Base-by-base conservation (phyloP, 768 basidiomycete species). In the Thelephora ganbajun region DNA sequence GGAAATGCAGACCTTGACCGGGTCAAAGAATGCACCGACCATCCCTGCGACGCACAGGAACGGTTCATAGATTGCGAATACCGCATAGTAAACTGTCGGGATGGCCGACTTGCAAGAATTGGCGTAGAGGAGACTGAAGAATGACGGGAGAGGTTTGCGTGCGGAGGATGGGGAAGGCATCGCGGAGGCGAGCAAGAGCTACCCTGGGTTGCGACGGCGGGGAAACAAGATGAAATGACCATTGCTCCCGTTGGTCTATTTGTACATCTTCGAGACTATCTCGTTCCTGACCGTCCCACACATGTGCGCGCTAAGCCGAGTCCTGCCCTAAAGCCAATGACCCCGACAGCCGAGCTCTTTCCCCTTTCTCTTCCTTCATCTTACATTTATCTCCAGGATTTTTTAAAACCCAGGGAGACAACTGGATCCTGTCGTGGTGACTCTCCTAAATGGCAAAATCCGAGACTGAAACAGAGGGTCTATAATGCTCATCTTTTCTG, bases 371-470 rank as follows among this genome's bases (percentile, higher is more conserved):
- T 53, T 56, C 60, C 53, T 61, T 54, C 55, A 65, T 69, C 72
- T 74, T 76, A 71, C 73, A 75, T 66, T 54, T 41, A 30, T 30
- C 26, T 41, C 57, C 59, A 55, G 77, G 74, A 76, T 69, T 65
- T n/a, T 72, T 71, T 70, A 60, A 65, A 70, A 83, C 78, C 82
- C 81, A 82, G 78, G 80, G 67, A 72, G 70, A 64, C 70, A 64
- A 69, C 65, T 53, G 57, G 48, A 49, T 50, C 54, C 56, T 59
- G 48, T 49, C 34, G 68, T 67, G 70, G 69, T 69, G 70, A 56
- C 65, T 61, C 61, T 69, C 39, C 80, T 69, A 77, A 85, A 88
- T 87, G 83, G 83, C 77, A 71, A 73, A 69, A 77, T 81, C 78
- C 81, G 61, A 85, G 77, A 86, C 33, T 12, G 62, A 53, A 35